Evolutionary conservation across 176 grass and related monocot genomes (phyloP), one percentile per base, ranked within the genome.

Genomic region (Avena eriantha): DNA sequence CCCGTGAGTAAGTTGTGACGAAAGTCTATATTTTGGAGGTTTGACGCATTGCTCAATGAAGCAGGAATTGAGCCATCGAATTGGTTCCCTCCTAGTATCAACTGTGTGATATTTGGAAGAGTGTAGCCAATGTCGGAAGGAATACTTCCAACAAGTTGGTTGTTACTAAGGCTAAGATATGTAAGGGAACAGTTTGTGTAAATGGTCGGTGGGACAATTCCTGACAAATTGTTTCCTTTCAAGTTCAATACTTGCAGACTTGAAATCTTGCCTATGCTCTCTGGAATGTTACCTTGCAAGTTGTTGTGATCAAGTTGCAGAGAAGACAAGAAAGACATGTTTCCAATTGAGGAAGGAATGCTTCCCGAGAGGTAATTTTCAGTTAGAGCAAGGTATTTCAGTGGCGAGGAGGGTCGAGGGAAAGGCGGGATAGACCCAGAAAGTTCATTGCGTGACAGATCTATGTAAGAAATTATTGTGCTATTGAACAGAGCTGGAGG

Each of bases 281-380:
- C 69, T 72, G 69, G 69, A 14, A 72, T 72, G 1, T 12, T 46
- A 3, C 69, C 69, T 22, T 46, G 69, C 4, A 72, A 46, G 39
- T 72, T 72, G 39, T 72, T 72, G 10, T 72, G 39, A 23, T 39
- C 36, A 72, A 72, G 69, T 2, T 22, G 19, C 11, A 72, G 10
- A 10, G 69, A 72, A 72, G 36, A 72, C 10, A 72, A 21, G 69
- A 12, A 46, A 72, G 69, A 72, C 36, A 72, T 46, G 69, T 72
- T 72, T 23, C 69, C 69, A 22, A 72, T 45, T 45, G 69, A 45
- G 19, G 36, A 13, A 46, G 36, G 69, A 72, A 72, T 72, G 4
- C 21, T 10, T n/a, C 69, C 69, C 7, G 69, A 72, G 69, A 72
- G 39, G 21, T 46, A 5, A 21, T 72, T 72, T 46, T 46, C 43